Conservation (phyloP, 306 rosid genomes). For the Cucumis cinereus region DNA sequence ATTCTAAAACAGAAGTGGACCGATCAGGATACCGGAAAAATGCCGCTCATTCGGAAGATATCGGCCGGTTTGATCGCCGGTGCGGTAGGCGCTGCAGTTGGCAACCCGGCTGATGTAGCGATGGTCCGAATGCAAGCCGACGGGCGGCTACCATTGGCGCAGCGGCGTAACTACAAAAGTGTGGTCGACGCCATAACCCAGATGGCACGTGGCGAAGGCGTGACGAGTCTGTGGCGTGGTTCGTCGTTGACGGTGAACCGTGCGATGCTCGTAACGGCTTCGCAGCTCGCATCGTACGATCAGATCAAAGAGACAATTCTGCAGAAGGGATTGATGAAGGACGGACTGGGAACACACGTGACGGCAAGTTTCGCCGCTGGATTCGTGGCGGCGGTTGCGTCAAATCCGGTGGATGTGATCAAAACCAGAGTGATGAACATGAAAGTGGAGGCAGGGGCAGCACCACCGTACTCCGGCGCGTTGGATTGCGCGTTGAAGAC, state of each 20-base stretch:
- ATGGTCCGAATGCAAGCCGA: constrained; percentile 96
- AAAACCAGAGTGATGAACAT: constrained; percentile 87
- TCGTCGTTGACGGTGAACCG: constrained; percentile 80
- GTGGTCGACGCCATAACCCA: constrained; percentile 30
- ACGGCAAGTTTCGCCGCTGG: constrained; percentile 80
- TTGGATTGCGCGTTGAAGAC: constrained; percentile 69
- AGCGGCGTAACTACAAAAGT: constrained; percentile 1
- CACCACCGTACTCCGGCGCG: constrained; percentile 50
- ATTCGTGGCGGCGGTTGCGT: constrained; percentile 76
- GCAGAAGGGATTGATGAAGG: constrained; percentile 38
- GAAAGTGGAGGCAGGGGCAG: constrained; percentile 47
- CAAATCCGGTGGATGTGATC: constrained; percentile 82
- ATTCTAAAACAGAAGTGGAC: constrained; percentile 43
- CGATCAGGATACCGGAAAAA: constrained; percentile 28
- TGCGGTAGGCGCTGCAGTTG: constrained; percentile 63
- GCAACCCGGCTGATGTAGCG: constrained; percentile 84
- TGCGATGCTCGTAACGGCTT: constrained; percentile 86
- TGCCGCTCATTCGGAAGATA: constrained; percentile 33
- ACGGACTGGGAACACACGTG: constrained; percentile 69
- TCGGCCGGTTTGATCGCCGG: constrained; percentile 61
- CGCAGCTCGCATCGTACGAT: constrained; percentile 81
- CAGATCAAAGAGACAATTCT: constrained; percentile 55
- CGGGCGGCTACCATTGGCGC: constrained; percentile 29
- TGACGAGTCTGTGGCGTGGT: constrained; percentile 78
- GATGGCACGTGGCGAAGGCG: constrained; percentile 49